phyloP scores from a whole-genome alignment of 768 basidiomycete genomes.

The Xerocomellus intermedius region DNA sequence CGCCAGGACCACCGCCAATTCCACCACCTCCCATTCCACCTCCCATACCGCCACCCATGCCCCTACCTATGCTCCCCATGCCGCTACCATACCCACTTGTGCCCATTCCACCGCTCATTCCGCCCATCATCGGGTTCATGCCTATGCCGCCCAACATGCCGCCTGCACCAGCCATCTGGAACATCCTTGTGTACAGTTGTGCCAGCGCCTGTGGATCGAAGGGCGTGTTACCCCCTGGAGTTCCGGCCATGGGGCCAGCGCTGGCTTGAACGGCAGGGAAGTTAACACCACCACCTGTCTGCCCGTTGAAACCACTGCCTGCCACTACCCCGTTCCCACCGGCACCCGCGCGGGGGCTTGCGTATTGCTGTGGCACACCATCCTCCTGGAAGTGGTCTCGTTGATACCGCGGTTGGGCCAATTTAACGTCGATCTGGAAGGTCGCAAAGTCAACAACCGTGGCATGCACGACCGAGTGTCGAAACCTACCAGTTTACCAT shows the following conservation, averaged over 20 bases:
- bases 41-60: slow-evolving; percentile 38
- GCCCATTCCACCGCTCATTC: slow-evolving; percentile 33
- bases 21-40: slow-evolving; percentile 40
- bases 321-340: slow-evolving; percentile 13
- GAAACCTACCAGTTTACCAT: slow-evolving; percentile 84
- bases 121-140: slow-evolving; percentile 37
- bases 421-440: slow-evolving; percentile 90
- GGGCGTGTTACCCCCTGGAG: slow-evolving; percentile 50
- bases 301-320: slow-evolving; percentile 32
- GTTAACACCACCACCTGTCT: slow-evolving; percentile 33
- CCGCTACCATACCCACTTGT: slow-evolving; percentile 37
- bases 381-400: slow-evolving; percentile 62
- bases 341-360: slow-evolving; percentile 1
- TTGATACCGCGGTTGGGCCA: slow-evolving; percentile 88
- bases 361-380: slow-evolving; percentile 24
- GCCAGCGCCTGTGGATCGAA: slow-evolving; percentile 95
- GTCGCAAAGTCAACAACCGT: neutral
- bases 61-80: slow-evolving; percentile 40
- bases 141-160: slow-evolving; percentile 44
- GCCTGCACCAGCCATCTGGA: slow-evolving; percentile 71
- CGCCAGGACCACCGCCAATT: slow-evolving; percentile 39
- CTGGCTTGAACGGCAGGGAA: slow-evolving; percentile 31
- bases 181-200: slow-evolving; percentile 93
- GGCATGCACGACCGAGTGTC: neutral
- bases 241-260: slow-evolving; percentile 26